Evolutionary conservation across 768 basidiomycete species (phyloP).

Genomic region (Leccinum sublutescens): DNA sequence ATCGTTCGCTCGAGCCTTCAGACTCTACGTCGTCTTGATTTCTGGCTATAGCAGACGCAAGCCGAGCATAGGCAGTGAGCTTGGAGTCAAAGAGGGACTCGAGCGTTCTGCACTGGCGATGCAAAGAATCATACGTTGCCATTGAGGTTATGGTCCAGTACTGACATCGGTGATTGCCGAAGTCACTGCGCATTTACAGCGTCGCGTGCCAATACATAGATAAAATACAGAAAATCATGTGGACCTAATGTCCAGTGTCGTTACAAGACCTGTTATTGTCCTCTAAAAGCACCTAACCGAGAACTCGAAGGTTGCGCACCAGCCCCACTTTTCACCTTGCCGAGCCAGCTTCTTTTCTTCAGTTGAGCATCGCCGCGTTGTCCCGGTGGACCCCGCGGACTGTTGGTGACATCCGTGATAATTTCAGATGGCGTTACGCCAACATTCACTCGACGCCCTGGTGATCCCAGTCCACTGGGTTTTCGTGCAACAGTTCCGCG

Average conservation of each 20-base stretch:
- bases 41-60: conserved; percentile 65
- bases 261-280: conserved; percentile 24
- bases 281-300: conserved; percentile 21
- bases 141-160: conserved; percentile 34
- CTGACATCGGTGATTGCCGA: conserved; percentile 20
- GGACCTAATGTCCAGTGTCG: conserved; percentile 9
- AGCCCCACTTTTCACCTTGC: conserved; percentile 56
- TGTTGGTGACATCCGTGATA: conserved; percentile 67
- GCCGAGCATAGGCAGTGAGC: conserved; percentile 84
- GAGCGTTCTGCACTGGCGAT: conserved; percentile 89
- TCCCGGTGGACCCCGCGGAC: conserved; percentile 40
- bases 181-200: conserved; percentile 2
- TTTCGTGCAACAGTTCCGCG: conserved; percentile 47
- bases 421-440: conserved; percentile 35
- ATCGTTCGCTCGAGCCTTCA: conserved; percentile 64
- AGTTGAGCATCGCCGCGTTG: conserved; percentile 20
- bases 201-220: conserved; percentile 2
- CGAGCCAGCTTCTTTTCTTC: conserved; percentile 68
- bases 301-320: conserved; percentile 19
- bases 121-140: conserved; percentile 84
- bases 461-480: conserved; percentile 39
- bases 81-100: conserved; percentile 92
- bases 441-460: conserved; percentile 45
- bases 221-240: conserved; percentile 18
- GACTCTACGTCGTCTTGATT: conserved; percentile 64